Base-by-base conservation (phyloP, 2,329 filamentous ascomycete species). In the Sclerotinia glacialis region DNA sequence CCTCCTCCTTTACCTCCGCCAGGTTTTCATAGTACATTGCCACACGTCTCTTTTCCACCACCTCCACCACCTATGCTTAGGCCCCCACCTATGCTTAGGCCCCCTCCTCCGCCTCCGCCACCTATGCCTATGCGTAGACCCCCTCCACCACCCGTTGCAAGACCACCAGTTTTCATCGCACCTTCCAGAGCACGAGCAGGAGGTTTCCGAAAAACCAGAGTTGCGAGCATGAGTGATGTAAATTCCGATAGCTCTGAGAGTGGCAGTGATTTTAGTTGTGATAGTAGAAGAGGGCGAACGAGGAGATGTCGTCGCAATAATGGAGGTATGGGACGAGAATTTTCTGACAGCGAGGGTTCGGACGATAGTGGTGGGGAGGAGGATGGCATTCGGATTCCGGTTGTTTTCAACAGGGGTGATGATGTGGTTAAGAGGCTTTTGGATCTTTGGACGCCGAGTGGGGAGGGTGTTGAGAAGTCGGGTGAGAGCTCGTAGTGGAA, bases 361-460 rank as follows among this genome's bases (percentile, higher is more conserved):
- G 63, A 59, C 11, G 61, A 54, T 34, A 67, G 66, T 14, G 67
- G 69, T 2, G 49, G 54, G 2, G 69, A 67, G 9, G 68, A 53
- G 16, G 68, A 69, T 46, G 61, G 55, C 53, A 66, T 71, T 23
- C 65, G 65, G 21, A 63, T 72, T 47, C 52, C 58, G 9, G 34
- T 72, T n/a, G 47, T 59, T 37, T 46, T 69, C 21, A 68, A 67
- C 26, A 62, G 56, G 23, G 69, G 69, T 6, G 69, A 69, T 65
- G 67, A 70, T 67, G 44, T 71, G 28, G 68, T 72, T 28, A 42
- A 68, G 44, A 69, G 56, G 16, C 47, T 71, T 12, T 50, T 72
- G 56, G 66, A 71, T 40, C 55, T 67, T 60, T 72, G 68, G 68
- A 72, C 70, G 2, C 58, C 65, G 14, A 31, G 31, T n/a, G 18